A percentile compares a stretch with the other conserved stretches of the same genome.
These are phyloP conservation scores for Plenodomus lindquistii DNA, from an alignment of 2,329 filamentous ascomycete genomes.

Conservation along the genomic window DNA sequence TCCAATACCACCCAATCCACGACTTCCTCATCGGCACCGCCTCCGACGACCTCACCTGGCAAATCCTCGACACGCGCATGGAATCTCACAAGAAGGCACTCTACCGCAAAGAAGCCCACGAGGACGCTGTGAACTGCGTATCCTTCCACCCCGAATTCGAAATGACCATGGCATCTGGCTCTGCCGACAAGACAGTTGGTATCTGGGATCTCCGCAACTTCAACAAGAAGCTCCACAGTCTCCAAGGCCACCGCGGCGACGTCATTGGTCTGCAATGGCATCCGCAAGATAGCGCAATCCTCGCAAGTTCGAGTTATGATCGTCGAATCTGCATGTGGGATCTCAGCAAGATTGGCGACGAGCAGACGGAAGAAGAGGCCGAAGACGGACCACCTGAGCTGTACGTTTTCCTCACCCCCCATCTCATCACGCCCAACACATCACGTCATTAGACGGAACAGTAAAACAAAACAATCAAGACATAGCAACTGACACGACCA, in stretches of 20 bases:
- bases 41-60: constrained; percentile 91
- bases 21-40: constrained; percentile 83
- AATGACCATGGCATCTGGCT: constrained; percentile 86
- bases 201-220: constrained; percentile 95
- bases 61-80: constrained; percentile 85
- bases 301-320: constrained; percentile 92
- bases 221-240: constrained; percentile 83
- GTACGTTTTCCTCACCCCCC: constrained; percentile 58
- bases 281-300: constrained; percentile 82
- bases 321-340: constrained; percentile 97
- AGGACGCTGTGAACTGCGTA: constrained; percentile 92
- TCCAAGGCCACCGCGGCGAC: constrained; percentile 85
- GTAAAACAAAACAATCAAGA: no score
- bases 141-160: constrained; percentile 94
- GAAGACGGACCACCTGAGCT: constrained; percentile 95
- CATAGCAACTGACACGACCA: constrained; percentile 9
- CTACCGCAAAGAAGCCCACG: constrained; percentile 74
- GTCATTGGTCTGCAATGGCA: constrained; percentile 96
- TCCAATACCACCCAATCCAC: constrained; percentile 90
- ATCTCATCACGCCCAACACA: not conserved
- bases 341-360: constrained; percentile 84
- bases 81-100: constrained; percentile 68
- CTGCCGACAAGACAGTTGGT: constrained; percentile 91
- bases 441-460: no score
- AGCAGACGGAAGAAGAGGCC: constrained; percentile 91